These are phyloP conservation scores for Aspergillus jensenii DNA, from an alignment of 2,329 filamentous ascomycete genomes.

Conservation along the genomic window DNA sequence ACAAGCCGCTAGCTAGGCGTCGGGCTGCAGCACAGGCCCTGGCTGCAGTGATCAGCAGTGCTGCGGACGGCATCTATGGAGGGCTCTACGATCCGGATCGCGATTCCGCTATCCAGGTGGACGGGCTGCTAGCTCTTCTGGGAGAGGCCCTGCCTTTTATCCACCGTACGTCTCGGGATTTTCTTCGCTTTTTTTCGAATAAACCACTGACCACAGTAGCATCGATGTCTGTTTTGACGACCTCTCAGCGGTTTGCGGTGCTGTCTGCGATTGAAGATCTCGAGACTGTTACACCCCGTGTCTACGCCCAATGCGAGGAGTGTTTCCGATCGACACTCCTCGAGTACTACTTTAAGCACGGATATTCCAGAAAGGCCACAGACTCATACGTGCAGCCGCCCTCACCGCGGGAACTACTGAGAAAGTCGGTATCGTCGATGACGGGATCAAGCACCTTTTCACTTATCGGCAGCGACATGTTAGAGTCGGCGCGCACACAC, in stretches of 20 bases:
- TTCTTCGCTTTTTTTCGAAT: not conserved
- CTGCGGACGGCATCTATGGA: slow-evolving; percentile 86
- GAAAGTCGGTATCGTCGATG: slow-evolving; percentile 57
- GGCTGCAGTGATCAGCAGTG: slow-evolving; percentile 78
- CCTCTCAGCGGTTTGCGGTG: slow-evolving; percentile 71
- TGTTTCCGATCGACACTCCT: slow-evolving; percentile 74
- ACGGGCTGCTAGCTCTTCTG: slow-evolving; percentile 78
- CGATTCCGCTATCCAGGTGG: slow-evolving; percentile 82
- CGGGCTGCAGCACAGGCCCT: slow-evolving; percentile 72
- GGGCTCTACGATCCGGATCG: slow-evolving; percentile 80
- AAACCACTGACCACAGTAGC: slow-evolving; percentile 34
- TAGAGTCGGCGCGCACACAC: slow-evolving; percentile 48
- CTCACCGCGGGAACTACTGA: slow-evolving; percentile 66
- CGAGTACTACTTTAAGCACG: slow-evolving; percentile 62
- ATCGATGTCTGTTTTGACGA: slow-evolving; percentile 60
- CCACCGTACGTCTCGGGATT: slow-evolving; percentile 47
- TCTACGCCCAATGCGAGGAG: slow-evolving; percentile 73
- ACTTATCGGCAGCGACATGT: slow-evolving; percentile 71
- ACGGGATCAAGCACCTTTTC: slow-evolving; percentile 63
- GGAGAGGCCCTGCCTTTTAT: slow-evolving; percentile 81
- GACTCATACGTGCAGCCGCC: slow-evolving; percentile 36
- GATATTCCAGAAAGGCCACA: slow-evolving; percentile 12
- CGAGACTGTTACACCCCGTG: slow-evolving; percentile 69
- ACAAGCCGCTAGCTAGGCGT: slow-evolving; percentile 60
- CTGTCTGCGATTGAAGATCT: slow-evolving; percentile 79